Conservation (phyloP, 352 stramenopile genomes). For the Globisporangium solare region DNA sequence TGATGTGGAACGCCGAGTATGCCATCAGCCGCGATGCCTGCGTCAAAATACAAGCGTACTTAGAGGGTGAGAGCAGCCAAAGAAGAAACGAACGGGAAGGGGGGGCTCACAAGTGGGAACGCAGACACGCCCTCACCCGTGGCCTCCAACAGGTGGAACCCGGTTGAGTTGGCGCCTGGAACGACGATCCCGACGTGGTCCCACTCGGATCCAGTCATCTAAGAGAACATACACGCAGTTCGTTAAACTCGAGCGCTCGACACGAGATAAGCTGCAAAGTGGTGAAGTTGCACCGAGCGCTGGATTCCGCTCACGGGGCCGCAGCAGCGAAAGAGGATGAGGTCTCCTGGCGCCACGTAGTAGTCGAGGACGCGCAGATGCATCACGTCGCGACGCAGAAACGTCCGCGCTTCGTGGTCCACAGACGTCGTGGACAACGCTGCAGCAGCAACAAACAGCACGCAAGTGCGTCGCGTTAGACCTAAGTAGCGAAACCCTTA, state of each 20-base stretch:
- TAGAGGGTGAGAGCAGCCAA: background rate
- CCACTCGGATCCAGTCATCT: constrained; percentile 63
- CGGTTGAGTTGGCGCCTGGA: constrained; percentile 11
- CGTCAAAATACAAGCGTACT: background rate
- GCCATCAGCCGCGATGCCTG: constrained; percentile 27
- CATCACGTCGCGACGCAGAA: constrained; percentile 37
- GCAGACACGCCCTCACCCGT: constrained; percentile 60
- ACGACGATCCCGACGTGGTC: constrained; percentile 60
- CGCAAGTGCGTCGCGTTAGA: background rate
- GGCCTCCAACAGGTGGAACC: constrained; percentile 48
- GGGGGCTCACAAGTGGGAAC: constrained; percentile 32
- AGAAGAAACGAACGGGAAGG: background rate
- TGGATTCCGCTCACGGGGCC: constrained; percentile 42
- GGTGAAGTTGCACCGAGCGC: constrained; percentile 26
- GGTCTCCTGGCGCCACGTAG: constrained; percentile 42
- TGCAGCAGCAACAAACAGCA: constrained; percentile 5
- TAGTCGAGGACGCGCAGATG: constrained; percentile 56
- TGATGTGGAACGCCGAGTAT: constrained; percentile 43
- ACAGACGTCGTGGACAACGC: constrained; percentile 28
- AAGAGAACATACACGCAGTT: background rate
- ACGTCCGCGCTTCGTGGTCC: constrained; percentile 24
- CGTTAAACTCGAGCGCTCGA: background rate
- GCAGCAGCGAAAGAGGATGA: constrained; percentile 56
- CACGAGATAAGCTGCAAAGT: background rate
- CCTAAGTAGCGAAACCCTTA: background rate